A percentile compares a stretch with the other conserved stretches of the same genome.
These are phyloP conservation scores for Danielia reshetovae DNA, from an alignment of 805 yeast genomes.

Conservation along the genomic window DNA sequence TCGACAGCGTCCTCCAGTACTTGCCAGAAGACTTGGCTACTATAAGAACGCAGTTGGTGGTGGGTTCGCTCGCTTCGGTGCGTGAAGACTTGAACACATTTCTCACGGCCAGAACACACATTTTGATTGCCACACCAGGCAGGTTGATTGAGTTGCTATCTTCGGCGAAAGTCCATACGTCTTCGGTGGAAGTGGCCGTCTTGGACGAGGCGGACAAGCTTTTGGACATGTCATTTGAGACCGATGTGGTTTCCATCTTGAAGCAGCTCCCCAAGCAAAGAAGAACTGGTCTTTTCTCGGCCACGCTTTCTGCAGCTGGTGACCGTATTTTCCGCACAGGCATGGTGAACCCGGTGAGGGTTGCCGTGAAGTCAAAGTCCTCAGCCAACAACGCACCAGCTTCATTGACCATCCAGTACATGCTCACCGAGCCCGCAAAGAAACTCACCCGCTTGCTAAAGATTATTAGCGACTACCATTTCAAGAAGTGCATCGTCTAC, in stretches of 20 bases:
- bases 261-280: slow-evolving; percentile 80
- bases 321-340: slow-evolving; percentile 79
- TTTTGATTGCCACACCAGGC: slow-evolving; percentile 91
- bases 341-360: slow-evolving; percentile 86
- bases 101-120: slow-evolving; percentile 55
- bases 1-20: slow-evolving; percentile 53
- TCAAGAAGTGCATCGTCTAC: slow-evolving; percentile 81
- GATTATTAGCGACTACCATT: slow-evolving; percentile 50
- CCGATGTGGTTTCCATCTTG: slow-evolving; percentile 65
- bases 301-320: slow-evolving; percentile 85
- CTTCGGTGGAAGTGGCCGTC: slow-evolving; percentile 66
- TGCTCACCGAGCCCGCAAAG: slow-evolving; percentile 51
- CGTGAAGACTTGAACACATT: slow-evolving; percentile 70
- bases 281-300: slow-evolving; percentile 90
- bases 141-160: slow-evolving; percentile 71
- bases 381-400: slow-evolving; percentile 49
- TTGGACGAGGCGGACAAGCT: slow-evolving; percentile 93
- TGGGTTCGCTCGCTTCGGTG: slow-evolving; percentile 59
- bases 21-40: slow-evolving; percentile 44
- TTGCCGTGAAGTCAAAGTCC: slow-evolving; percentile 63
- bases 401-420: slow-evolving; percentile 58
- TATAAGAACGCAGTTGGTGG: slow-evolving; percentile 56
- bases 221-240: slow-evolving; percentile 70
- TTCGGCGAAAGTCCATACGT: slow-evolving; percentile 54
- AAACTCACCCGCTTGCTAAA: slow-evolving; percentile 61